A percentile compares a stretch with the other conserved stretches of the same genome.
Conservation (phyloP, 2,329 filamentous ascomycete species). For the Paecilomyces niveus region DNA sequence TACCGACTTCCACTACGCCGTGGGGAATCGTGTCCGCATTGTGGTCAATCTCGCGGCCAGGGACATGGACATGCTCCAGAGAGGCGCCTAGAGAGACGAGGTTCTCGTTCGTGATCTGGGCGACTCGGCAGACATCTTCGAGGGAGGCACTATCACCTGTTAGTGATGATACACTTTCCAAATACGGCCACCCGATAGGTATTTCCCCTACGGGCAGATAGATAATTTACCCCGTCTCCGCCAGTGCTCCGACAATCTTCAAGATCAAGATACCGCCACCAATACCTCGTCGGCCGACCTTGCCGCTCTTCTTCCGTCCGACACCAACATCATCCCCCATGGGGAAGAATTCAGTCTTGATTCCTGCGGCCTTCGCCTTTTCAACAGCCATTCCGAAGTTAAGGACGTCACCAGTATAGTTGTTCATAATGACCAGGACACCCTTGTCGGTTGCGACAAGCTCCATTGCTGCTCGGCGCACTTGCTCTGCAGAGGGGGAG, state of each 20-base stretch:
- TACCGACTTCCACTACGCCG: constrained; percentile 60
- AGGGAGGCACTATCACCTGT: constrained; percentile 41
- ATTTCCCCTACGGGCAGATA: not conserved
- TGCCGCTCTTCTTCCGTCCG: constrained; percentile 72
- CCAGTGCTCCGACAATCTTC: constrained; percentile 80
- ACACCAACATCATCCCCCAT: constrained; percentile 91
- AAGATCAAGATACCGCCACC: constrained; percentile 86
- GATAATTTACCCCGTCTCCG: constrained; percentile 55
- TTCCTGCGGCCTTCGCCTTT: constrained; percentile 74
- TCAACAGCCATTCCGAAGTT: constrained; percentile 94
- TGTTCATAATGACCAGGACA: constrained; percentile 88
- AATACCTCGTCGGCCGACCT: constrained; percentile 84
- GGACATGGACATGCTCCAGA: constrained; percentile 87
- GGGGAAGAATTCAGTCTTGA: constrained; percentile 79
- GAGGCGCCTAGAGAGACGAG: constrained; percentile 80
- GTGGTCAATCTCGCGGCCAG: constrained; percentile 55
- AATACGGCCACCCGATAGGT: not conserved
- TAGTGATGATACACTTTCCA: constrained; percentile 1
- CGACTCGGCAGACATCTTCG: constrained; percentile 65
- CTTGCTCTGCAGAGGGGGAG: constrained; percentile 72
- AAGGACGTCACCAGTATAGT: constrained; percentile 83
- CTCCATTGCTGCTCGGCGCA: constrained; percentile 66
- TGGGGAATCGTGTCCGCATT: constrained; percentile 45
- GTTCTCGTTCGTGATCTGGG: constrained; percentile 65
- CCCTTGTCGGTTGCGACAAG: constrained; percentile 66